phyloP scores from a whole-genome alignment of 805 yeast species.

The Ogataea dorogensis region DNA sequence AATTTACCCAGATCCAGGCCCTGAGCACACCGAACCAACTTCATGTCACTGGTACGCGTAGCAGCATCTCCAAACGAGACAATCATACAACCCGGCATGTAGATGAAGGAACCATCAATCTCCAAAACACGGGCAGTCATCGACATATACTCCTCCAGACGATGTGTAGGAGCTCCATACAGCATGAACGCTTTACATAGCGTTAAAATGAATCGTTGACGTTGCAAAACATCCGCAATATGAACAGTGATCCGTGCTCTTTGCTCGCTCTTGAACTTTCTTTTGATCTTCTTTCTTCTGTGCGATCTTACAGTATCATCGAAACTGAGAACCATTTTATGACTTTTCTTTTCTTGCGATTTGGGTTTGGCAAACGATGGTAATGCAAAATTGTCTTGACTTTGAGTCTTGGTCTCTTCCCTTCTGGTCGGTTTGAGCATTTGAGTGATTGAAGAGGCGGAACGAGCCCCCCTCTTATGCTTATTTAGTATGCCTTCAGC shows the following conservation, averaged over 20 bases:
- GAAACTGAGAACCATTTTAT: slow-evolving; percentile 7
- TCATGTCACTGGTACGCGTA: slow-evolving; percentile 93
- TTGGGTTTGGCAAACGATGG: slow-evolving; percentile 22
- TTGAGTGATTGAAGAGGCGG: slow-evolving; percentile 15
- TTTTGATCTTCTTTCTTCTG: slow-evolving; percentile 29
- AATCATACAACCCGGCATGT: slow-evolving; percentile 94
- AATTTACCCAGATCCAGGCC: slow-evolving; percentile 84
- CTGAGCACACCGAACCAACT: slow-evolving; percentile 80
- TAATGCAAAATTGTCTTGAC: slow-evolving; percentile 15
- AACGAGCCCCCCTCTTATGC: slow-evolving; percentile 14
- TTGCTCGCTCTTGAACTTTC: slow-evolving; percentile 37
- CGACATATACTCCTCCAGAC: slow-evolving; percentile 88
- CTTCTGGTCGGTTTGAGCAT: slow-evolving; percentile 7
- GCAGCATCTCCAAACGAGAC: slow-evolving; percentile 91
- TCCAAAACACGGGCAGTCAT: slow-evolving; percentile 92
- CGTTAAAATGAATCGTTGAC: slow-evolving; percentile 81
- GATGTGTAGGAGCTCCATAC: slow-evolving; percentile 94
- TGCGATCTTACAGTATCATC: slow-evolving; percentile 9
- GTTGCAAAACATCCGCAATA: slow-evolving; percentile 81
- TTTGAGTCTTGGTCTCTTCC: slow-evolving; percentile 6
- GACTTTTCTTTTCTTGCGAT: slow-evolving; percentile 2
- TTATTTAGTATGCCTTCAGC: slow-evolving; percentile 17
- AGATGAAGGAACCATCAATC: slow-evolving; percentile 88
- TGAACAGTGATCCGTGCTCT: slow-evolving; percentile 86
- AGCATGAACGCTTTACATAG: slow-evolving; percentile 89